A percentile compares a stretch with the other conserved stretches of the same genome.
Evolutionary conservation across 1,284 basidiomycete genomes (phyloP).

Genomic region (Cryptococcus deneoformans): DNA sequence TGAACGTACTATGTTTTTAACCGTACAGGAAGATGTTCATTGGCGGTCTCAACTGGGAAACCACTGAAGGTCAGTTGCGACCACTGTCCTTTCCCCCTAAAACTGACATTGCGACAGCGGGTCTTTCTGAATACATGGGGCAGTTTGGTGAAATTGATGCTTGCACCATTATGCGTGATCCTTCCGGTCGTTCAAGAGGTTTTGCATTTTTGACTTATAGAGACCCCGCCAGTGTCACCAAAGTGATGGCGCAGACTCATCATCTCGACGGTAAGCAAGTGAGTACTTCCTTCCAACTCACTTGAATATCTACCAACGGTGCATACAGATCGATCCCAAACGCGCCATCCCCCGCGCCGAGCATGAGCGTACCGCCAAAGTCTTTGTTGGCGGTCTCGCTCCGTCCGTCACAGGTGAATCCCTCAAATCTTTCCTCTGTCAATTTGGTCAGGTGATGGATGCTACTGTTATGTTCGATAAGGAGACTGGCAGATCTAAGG

Average conservation of each 20-base stretch:
- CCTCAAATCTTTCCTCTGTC: slow-evolving; percentile 87
- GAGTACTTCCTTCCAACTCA: slow-evolving; percentile 38
- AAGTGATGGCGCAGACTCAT: slow-evolving; percentile 85
- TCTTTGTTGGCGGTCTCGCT: slow-evolving; percentile 95
- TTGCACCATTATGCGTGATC: slow-evolving; percentile 94
- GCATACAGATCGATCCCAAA: slow-evolving; percentile 91
- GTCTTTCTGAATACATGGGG: slow-evolving; percentile 78
- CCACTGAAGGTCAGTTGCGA: slow-evolving; percentile 70
- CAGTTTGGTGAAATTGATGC: slow-evolving; percentile 89
- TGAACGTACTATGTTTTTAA: slow-evolving; percentile 1
- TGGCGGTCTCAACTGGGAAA: slow-evolving; percentile 95
- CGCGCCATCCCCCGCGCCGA: slow-evolving; percentile 95
- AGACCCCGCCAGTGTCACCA: slow-evolving; percentile 79
- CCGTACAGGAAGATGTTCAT: slow-evolving; percentile 92
- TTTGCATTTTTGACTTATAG: slow-evolving; percentile 94
- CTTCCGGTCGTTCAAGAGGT: slow-evolving; percentile 81
- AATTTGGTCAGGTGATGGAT: slow-evolving; percentile 88
- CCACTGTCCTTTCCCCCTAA: not conserved
- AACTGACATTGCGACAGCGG: slow-evolving; percentile 55
- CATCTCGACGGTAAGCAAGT: slow-evolving; percentile 91
- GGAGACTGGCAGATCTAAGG: slow-evolving; percentile 91
- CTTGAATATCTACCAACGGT: not conserved
- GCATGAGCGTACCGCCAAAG: slow-evolving; percentile 83
- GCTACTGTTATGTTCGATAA: slow-evolving; percentile 99
- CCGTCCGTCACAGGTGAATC: slow-evolving; percentile 88